Percentiles rank a stretch among this genome's conserved stretches.
Conservation (phyloP, 1,139 yeast species). For the Zygosaccharomyces pseudobailii region DNA sequence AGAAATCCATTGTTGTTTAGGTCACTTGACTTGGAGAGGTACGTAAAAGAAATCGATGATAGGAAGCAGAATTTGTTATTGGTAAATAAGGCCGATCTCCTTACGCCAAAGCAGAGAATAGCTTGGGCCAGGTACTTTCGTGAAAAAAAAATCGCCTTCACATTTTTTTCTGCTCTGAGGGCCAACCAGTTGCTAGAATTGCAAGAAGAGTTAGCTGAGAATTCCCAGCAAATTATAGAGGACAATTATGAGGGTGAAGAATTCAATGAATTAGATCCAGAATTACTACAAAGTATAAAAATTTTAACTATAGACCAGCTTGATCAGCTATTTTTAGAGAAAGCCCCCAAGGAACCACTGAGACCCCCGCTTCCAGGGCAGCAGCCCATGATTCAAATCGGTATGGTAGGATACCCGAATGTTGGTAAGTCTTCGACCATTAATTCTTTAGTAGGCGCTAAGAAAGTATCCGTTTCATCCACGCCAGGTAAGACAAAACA, state of each 20-base stretch:
- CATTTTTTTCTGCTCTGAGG: conserved; percentile 86
- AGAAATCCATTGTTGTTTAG: conserved; percentile 89
- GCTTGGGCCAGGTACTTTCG: conserved; percentile 85
- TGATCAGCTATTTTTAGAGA: conserved; percentile 71
- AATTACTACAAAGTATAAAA: conserved; percentile 47
- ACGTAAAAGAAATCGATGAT: conserved; percentile 70
- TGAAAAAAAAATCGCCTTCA: conserved; percentile 65
- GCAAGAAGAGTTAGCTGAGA: conserved; percentile 42
- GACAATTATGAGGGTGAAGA: conserved; percentile 33
- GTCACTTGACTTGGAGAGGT: conserved; percentile 80
- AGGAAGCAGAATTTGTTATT: conserved; percentile 72
- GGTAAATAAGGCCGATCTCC: conserved; percentile 90
- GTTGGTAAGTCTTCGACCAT: conserved; percentile 97
- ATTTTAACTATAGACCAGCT: conserved; percentile 81
- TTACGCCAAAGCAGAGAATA: conserved; percentile 69
- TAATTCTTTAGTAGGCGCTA: conserved; percentile 91
- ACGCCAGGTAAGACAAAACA: conserved; percentile 99
- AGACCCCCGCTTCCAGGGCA: conserved; percentile 54
- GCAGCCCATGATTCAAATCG: conserved; percentile 67
- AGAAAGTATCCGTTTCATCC: conserved; percentile 93
- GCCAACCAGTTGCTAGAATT: conserved; percentile 69
- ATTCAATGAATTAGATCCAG: conserved; percentile 37
- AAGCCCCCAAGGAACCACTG: conserved; percentile 66
- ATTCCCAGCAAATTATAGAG: conserved; percentile 34
- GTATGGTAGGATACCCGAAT: conserved; percentile 94